These are phyloP conservation scores for Cerioporus squamosus DNA, from an alignment of 1,284 basidiomycete species.

Conservation along the genomic window DNA sequence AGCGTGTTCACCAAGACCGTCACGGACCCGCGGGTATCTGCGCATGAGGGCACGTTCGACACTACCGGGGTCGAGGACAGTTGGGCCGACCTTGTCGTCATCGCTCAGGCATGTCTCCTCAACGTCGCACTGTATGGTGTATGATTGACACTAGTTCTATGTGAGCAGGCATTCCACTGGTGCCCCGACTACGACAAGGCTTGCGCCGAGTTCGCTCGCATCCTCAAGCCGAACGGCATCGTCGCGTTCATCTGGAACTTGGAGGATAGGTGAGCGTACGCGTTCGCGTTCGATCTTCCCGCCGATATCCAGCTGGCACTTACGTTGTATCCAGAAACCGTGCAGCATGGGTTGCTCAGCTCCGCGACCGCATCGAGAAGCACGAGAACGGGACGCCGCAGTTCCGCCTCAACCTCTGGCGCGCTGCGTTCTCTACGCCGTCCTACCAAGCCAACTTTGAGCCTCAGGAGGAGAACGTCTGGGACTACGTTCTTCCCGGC, in stretches of 20 bases:
- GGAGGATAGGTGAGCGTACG: constrained; percentile 61
- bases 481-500: constrained; percentile 50
- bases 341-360: constrained; percentile 69
- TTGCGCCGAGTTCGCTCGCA: constrained; percentile 66
- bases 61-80: constrained; percentile 56
- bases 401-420: constrained; percentile 74
- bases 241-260: constrained; percentile 81
- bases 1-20: constrained; percentile 57
- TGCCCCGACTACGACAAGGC: constrained; percentile 74
- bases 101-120: constrained; percentile 66
- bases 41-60: constrained; percentile 69
- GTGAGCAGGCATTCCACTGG: constrained; percentile 84
- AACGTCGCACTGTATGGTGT: neutral
- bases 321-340: constrained; percentile 45
- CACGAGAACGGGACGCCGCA: constrained; percentile 74
- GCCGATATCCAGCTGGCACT: too few relatives aligned
- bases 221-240: constrained; percentile 69
- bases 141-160: neutral
- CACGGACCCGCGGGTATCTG: constrained; percentile 52
- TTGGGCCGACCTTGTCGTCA: constrained; percentile 75
- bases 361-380: constrained; percentile 68
- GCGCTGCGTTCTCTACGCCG: constrained; percentile 58
- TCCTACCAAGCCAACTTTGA: constrained; percentile 59
- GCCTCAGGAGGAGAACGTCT: constrained; percentile 56
- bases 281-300: too few relatives aligned